Base-by-base conservation (phyloP, 768 basidiomycete genomes). In the Termitomyces sp. region DNA sequence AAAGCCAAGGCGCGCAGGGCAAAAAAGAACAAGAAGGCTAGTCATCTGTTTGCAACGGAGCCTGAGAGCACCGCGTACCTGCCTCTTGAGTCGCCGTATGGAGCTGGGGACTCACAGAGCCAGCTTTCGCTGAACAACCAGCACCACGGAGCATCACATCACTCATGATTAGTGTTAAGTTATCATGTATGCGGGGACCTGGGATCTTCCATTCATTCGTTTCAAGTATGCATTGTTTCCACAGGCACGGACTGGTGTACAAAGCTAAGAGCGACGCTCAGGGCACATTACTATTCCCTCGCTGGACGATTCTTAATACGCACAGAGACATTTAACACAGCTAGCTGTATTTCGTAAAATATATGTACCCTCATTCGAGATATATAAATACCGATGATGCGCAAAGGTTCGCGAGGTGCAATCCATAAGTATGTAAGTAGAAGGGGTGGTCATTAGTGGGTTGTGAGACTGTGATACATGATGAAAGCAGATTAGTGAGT, bases 21-120 rank as follows among this genome's bases (percentile, higher is more conserved):
- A 41, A 50, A 50, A n/a, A 68, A 62, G 60, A 60, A 58, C 42
- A 58, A 63, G 35, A 60, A 61, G 23, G 37, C 35, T 50, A 56
- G 63, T 10, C 29, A 59, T 27, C 43, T 66, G 31, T 68, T 69
- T 59, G 60, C 58, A 31, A 67, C 59, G 32, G 64, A 71, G 42
- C 52, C 65, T 9, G 63, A 61, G 49, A 66, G 67, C 47, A 66
- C 69, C 6, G 65, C 71, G 10, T 73, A 75, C 50, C 59, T 71
- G 23, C 70, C 70, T 9, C 63, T 75, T 27, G 68, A 71, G 45
- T 38, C 45, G 11, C 51, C 56, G 8, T 37, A 56, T 10, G 57
- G 58, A 40, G 42, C 12, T 48, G 54, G 56, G 14, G 35, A 61
- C 11, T 60, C 55, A 5, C 51, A 59, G 34, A 62, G 61, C 21